Percentiles rank a stretch among this genome's conserved stretches.
These are phyloP conservation scores for Lactarius tabidus DNA, from an alignment of 768 basidiomycete species.

Conservation along the genomic window DNA sequence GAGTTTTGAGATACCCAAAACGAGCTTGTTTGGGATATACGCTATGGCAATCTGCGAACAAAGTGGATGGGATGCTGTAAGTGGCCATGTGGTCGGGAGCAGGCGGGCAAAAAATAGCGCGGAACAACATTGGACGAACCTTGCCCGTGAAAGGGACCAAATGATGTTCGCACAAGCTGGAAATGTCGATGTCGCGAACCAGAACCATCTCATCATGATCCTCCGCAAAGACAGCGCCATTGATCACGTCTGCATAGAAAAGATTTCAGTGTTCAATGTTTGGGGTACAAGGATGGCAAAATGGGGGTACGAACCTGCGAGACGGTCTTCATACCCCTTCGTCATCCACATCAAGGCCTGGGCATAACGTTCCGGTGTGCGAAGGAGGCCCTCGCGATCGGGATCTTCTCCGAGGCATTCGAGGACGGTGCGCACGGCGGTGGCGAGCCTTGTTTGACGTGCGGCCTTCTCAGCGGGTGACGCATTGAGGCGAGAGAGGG, in stretches of 20 bases:
- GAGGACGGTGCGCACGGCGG: conserved; percentile 85
- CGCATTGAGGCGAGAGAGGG: conserved; percentile 77
- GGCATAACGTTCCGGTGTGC: conserved; percentile 93
- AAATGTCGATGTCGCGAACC: conserved; percentile 95
- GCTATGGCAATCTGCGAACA: conserved; percentile 85
- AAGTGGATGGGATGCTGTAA: conserved; percentile 11
- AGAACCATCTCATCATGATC: conserved; percentile 99
- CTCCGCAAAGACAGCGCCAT: conserved; percentile 96
- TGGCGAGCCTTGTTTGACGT: conserved; percentile 72
- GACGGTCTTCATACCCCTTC: conserved; percentile 92
- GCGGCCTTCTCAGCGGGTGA: conserved; percentile 66
- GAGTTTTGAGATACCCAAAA: conserved; percentile 24
- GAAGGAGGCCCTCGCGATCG: conserved; percentile 84
- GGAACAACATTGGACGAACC: conserved; percentile 43
- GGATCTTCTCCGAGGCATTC: conserved; percentile 99
- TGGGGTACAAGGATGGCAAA: neutral
- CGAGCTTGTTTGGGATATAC: conserved; percentile 24
- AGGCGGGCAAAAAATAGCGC: conserved; percentile 1
- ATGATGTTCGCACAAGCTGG: conserved; percentile 97
- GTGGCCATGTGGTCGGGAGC: conserved; percentile 20
- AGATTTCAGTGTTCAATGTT: conserved; percentile 10
- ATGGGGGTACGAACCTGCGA: conserved; percentile 55
- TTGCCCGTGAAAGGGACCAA: conserved; percentile 97
- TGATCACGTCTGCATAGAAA: conserved; percentile 80
- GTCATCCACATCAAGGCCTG: conserved; percentile 99